Evolutionary conservation across 352 stramenopile species (phyloP), one percentile per base, ranked within the genome.

Genomic region (Pythium diclinum): DNA sequence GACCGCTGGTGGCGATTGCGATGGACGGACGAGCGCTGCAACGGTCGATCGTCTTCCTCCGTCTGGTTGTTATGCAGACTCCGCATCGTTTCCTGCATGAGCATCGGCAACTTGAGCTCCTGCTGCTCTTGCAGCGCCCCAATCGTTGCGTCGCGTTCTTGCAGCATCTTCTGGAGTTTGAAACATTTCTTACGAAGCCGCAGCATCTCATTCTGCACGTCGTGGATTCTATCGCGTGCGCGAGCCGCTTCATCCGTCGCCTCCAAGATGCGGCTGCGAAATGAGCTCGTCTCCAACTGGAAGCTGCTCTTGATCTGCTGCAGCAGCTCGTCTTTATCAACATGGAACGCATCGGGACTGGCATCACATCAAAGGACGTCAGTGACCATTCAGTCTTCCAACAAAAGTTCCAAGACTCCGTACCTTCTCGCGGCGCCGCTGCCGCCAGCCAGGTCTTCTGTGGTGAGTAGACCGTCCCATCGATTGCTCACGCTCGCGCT

Each of bases 61-160:
- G 67, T 53, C 33, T 74, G 58, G 19, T 71, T 68, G 25, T 68
- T 70, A 7, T 80, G 75, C 11, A 91, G 59, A 65, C 66, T 81
- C 44, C 76, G 74, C 71, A 91, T 81, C 4, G 82, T 89, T 54
- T 91, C 82, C 56, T 83, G 69, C 73, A 88, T 75, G 9, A 91
- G 64, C 52, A 84, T 56, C 44, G 78, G 77, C 21, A 87, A 77
- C 14, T 74, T 58, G 36, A 84, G 48, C 14, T 87, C 75, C 3
- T 88, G 73, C 40, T 87, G 73, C 23, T 87, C 76, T 33, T 83
- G 73, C 46, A 91, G 59, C 14, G 65, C 62, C 32, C 73, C 68
- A 61, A 91, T 81, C 9, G 76, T 71, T 0, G 59, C 55, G 34
- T 92, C 83, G 16, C 82, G 76, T 56, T 91, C 83, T 52, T 88